These are phyloP conservation scores for Marasmius tenuissimus DNA, from an alignment of 1,284 basidiomycete genomes.

Conservation along the genomic window DNA sequence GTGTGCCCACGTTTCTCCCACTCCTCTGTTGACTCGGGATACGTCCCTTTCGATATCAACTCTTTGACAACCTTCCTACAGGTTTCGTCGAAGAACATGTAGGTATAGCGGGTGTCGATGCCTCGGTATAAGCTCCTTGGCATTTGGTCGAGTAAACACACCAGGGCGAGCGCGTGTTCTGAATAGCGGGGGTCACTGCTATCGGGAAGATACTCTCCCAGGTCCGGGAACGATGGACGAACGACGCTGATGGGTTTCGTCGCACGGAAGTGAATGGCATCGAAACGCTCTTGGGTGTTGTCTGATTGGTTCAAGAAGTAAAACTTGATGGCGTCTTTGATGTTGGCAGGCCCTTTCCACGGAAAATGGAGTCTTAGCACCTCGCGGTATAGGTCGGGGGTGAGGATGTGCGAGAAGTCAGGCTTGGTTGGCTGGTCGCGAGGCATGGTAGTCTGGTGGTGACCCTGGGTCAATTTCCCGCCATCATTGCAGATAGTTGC, in stretches of 20 bases:
- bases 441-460: background rate
- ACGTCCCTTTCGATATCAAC: background rate
- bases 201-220: conserved; percentile 9
- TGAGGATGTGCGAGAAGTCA: conserved; percentile 13
- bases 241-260: conserved; percentile 12
- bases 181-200: conserved; percentile 6
- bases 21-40: conserved; percentile 8
- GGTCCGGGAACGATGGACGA: conserved; percentile 10
- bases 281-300: conserved; percentile 8
- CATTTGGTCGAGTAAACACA: conserved; percentile 13
- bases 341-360: conserved; percentile 11
- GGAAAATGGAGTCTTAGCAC: conserved; percentile 10
- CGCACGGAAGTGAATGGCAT: conserved; percentile 6
- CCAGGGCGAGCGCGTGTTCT: conserved; percentile 10
- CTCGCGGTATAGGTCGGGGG: conserved; percentile 6
- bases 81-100: conserved; percentile 11
- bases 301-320: conserved; percentile 9
- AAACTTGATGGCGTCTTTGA: conserved; percentile 7
- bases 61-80: conserved; percentile 6
- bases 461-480: no score
- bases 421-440: background rate
- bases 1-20: conserved; percentile 10
- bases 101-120: conserved; percentile 7
- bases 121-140: conserved; percentile 10
- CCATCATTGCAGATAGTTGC: no score